phyloP scores from a whole-genome alignment of 192 early-diverging fungal genomes.

The Phlyctochytrium planicorne region DNA sequence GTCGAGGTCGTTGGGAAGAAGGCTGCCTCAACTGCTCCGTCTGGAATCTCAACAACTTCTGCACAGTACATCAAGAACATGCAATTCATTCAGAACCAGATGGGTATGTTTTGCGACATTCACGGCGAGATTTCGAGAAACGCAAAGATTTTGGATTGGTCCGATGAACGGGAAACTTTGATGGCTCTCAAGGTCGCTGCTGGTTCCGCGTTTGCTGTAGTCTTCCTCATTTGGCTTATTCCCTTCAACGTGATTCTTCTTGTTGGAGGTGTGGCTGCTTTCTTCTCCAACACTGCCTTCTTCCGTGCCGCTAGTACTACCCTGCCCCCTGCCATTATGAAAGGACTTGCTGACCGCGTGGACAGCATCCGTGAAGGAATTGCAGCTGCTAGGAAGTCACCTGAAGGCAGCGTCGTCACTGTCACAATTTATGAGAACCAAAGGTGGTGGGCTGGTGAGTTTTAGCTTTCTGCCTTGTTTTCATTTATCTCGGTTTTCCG shows the following conservation, averaged over 20 bases:
- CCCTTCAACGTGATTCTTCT: slow-evolving; percentile 37
- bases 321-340: slow-evolving; percentile 38
- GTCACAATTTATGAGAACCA: slow-evolving; percentile 70
- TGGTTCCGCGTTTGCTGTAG: slow-evolving; percentile 32
- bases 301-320: slow-evolving; percentile 43
- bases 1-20: slow-evolving; percentile 23
- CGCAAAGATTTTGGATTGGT: slow-evolving; percentile 37
- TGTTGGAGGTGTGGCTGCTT: slow-evolving; percentile 55
- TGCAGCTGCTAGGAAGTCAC: slow-evolving; percentile 14
- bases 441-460: slow-evolving; percentile 68
- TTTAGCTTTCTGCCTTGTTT: not conserved
- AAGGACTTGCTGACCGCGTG: slow-evolving; percentile 32
- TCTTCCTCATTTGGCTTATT: slow-evolving; percentile 31
- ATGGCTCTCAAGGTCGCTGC: slow-evolving; percentile 26
- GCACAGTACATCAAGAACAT: slow-evolving; percentile 69
- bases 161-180: slow-evolving; percentile 33
- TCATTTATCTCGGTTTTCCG: not conserved
- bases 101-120: slow-evolving; percentile 54
- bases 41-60: slow-evolving; percentile 16
- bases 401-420: slow-evolving; percentile 20
- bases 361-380: slow-evolving; percentile 36
- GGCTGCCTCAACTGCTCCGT: slow-evolving; percentile 5
- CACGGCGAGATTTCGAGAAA: slow-evolving; percentile 35
- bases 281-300: slow-evolving; percentile 63
- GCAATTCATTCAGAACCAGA: slow-evolving; percentile 77